Base-by-base conservation (phyloP, 2,329 filamentous ascomycete species). In the Colletotrichum horii region DNA sequence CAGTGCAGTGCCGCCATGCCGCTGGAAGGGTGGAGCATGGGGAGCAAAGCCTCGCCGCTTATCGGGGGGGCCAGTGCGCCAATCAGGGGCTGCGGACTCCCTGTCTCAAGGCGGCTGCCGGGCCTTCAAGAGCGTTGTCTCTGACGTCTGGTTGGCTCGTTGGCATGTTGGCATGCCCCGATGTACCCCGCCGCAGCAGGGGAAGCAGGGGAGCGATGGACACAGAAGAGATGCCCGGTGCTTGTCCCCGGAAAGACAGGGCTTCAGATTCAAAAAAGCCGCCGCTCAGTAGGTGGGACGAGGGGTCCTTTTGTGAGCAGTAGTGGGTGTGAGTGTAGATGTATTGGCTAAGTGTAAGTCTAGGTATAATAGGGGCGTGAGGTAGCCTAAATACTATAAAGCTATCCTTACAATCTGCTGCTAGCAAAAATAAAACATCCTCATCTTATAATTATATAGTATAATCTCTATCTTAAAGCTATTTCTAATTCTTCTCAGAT, bases 21-120 rank as follows among this genome's bases (percentile, higher is more conserved):
- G 61, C 61, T n/a, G 22, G 22, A 8, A 56, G n/a, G 48, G 71
- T 74, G 66, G 66, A 60, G 30, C 30, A 22, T 24, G 60, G 28
- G 26, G 11, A 48, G 30, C 68, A 68, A n/a, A n/a, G 74, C 70
- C 64, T 76, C 56, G 65, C 65, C 43, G 70, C 64, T 58, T 64
- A 69, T 76, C 74, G 64, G 64, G 68, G 68, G 43, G 64, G 70
- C 65, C 55, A 61, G 62, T 67, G 62, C 38, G 62, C 72, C 69
- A 75, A 75, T 67, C 68, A 72, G 69, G 69, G 72, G 69, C 61
- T 36, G 55, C 38, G 8, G 11, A 75, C 62, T 62, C 62, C 68
- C 30, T 71, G 62, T 67, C 61, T 75, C 52, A 58, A 61, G 28
- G 30, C 61, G 69, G 32, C 22, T 43, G 61, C 34, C 38, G 30